Evolutionary conservation across 179 eudicot genomes (phyloP), one percentile per base, ranked within the genome.

Genomic region (Amaranthus tricolor): DNA sequence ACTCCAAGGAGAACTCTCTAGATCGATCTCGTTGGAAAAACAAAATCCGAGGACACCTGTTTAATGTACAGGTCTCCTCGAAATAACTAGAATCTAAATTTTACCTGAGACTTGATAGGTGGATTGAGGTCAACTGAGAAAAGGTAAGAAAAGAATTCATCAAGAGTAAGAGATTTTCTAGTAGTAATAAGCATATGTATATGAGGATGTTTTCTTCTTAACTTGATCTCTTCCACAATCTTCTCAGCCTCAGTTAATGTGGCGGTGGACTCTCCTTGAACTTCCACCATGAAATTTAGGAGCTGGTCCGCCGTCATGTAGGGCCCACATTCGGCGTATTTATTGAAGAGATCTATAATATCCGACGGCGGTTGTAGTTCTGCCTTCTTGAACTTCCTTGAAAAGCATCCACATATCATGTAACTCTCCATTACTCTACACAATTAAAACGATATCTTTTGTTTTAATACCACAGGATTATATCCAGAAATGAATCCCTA

Each of bases 81-180:
- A 31, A 31, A 31, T 1, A 31, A 31, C 40, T 31, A 31, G 40
- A 31, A 31, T 31, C 3, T 31, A 31, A 31, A 31, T 31, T 58
- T 48, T 73, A 90, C 96, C 90, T 87, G 76, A 45, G 89, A 77
- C 12, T 62, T 76, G 47, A 84, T 81, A 4, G 93, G 87, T 14
- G 93, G 86, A 68, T 91, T 91, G 53, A 91, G 86, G 51, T 91
- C 91, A 75, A 62, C 74, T 0, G 88, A 85, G 77, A 86, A 89
- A 15, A 91, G 80, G 74, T 59, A 86, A 44, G 80, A 76, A 24
- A 83, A 85, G 74, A 91, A 91, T 24, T 89, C 96, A 14, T 89
- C 96, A 56, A 91, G 81, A 65, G 71, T 79, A 58, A 89, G 82
- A 56, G 60, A 43, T 56, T 78, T 80, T 59, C 84, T 79, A 56